phyloP scores from a whole-genome alignment of 192 early-diverging fungal species.

The Podila horticola region DNA sequence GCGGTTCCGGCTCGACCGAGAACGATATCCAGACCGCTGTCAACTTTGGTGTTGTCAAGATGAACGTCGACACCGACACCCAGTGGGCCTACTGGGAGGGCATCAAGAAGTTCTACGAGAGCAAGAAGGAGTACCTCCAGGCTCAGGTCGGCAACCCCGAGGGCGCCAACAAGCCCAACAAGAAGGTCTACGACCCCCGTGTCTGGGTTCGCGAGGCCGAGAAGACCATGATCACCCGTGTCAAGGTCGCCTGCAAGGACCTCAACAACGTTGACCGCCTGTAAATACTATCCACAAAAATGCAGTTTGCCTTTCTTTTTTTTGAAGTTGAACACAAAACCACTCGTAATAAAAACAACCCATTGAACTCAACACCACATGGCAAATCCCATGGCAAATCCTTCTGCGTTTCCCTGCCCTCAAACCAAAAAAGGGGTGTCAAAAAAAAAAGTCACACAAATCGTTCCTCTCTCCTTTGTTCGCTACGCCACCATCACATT shows the following conservation, averaged over 20 bases:
- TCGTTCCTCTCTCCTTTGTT: too few relatives aligned
- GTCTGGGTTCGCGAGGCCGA: slow-evolving; percentile 92
- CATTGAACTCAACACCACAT: neutral
- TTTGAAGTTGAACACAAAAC: neutral
- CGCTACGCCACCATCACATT: too few relatives aligned
- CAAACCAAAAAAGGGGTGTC: too few relatives aligned
- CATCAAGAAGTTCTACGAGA: slow-evolving; percentile 87
- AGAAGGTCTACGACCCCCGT: slow-evolving; percentile 98
- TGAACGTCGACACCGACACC: slow-evolving; percentile 99
- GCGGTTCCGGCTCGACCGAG: slow-evolving; percentile 89
- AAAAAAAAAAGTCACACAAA: too few relatives aligned
- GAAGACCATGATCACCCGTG: slow-evolving; percentile 88
- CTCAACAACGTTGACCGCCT: slow-evolving; percentile 77
- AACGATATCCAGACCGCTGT: slow-evolving; percentile 88
- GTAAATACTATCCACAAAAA: slow-evolving; percentile 50
- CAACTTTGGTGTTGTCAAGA: slow-evolving; percentile 91
- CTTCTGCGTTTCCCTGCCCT: too few relatives aligned
- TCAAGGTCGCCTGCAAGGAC: slow-evolving; percentile 80
- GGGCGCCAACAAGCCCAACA: slow-evolving; percentile 96
- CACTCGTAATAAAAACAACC: too few relatives aligned
- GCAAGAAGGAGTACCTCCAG: slow-evolving; percentile 90
- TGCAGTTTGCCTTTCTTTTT: neutral
- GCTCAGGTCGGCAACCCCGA: slow-evolving; percentile 96
- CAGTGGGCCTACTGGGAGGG: slow-evolving; percentile 96
- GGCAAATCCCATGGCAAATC: too few relatives aligned